phyloP scores from a whole-genome alignment of 441 rosid genomes.

The Sinapis alba region DNA sequence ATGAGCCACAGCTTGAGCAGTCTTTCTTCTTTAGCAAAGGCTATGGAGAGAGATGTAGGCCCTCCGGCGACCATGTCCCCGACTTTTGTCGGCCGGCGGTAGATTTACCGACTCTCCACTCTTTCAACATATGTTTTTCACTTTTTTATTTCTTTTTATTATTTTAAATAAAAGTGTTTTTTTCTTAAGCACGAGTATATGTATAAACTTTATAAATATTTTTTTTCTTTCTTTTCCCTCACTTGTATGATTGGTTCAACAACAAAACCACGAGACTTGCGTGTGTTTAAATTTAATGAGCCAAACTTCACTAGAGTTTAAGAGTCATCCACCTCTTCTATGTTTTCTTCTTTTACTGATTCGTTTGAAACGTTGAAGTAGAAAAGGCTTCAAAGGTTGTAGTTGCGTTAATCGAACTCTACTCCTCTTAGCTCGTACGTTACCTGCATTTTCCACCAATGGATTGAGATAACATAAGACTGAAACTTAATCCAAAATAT shows the following conservation, averaged over 20 bases:
- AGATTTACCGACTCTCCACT: slow-evolving; percentile 55
- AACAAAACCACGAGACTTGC: slow-evolving; percentile 9
- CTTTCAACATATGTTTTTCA: not conserved
- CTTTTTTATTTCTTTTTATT: not conserved
- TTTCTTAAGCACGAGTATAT: not conserved
- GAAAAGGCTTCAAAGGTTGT: slow-evolving; percentile 54
- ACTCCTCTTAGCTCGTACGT: slow-evolving; percentile 42
- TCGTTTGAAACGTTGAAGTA: slow-evolving; percentile 63
- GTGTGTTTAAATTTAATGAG: slow-evolving; percentile 20
- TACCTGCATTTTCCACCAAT: slow-evolving; percentile 48
- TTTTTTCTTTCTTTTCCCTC: not conserved
- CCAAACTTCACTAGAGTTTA: slow-evolving; percentile 7
- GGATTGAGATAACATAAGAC: slow-evolving; percentile 1
- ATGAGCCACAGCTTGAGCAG: slow-evolving; percentile 7
- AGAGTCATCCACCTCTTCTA: slow-evolving; percentile 24
- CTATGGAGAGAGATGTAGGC: slow-evolving; percentile 39
- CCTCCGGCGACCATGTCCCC: slow-evolving; percentile 41
- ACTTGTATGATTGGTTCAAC: slow-evolving; percentile 7
- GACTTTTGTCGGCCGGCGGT: slow-evolving; percentile 66
- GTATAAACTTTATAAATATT: not conserved
- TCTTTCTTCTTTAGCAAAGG: slow-evolving; percentile 44
- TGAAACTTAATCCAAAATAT: not conserved
- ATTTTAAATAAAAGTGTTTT: slow-evolving; percentile 2
- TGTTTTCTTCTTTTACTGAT: slow-evolving; percentile 39
- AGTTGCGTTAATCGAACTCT: slow-evolving; percentile 28